These are phyloP conservation scores for Cryptosporidium parvum DNA, from an alignment of 169 alveolate species.

Conservation along the genomic window DNA sequence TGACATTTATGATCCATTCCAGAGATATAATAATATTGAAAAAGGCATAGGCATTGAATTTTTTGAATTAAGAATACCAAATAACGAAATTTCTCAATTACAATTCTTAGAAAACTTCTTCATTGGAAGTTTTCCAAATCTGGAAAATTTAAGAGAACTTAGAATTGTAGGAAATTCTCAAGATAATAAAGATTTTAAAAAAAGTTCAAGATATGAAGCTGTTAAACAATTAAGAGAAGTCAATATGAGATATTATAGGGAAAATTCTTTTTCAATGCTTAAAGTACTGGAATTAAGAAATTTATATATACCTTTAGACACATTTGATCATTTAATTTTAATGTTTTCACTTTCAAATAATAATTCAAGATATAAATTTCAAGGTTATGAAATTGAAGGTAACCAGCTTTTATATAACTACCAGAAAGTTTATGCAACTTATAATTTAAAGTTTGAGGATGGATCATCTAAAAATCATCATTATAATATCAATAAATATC, in stretches of 20 bases:
- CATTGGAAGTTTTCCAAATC: conserved; percentile 16
- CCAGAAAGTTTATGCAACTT: background rate
- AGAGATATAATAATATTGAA: background rate
- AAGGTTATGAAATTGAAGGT: background rate
- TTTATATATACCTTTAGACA: conserved; percentile 36
- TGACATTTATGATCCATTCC: background rate
- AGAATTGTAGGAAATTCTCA: background rate
- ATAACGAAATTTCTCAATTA: background rate
- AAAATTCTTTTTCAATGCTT: background rate
- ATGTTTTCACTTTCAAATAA: conserved; percentile 1
- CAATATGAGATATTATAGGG: background rate
- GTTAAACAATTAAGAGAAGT: background rate
- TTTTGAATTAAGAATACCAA: conserved; percentile 40
- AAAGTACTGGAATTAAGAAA: background rate
- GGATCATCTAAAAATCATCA: conserved; percentile 23
- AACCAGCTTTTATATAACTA: background rate
- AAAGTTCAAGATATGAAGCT: background rate
- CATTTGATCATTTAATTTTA: conserved; percentile 13
- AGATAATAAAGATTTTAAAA: background rate
- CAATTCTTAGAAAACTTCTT: conserved; percentile 9
- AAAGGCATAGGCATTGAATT: background rate
- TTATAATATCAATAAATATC: conserved; percentile 28
- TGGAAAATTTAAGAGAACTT: conserved; percentile 6
- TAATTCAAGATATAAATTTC: background rate
- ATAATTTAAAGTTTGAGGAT: conserved; percentile 22